Percentiles rank a stretch among this genome's conserved stretches.
These are phyloP conservation scores for Dacryopinax primogenitus DNA, from an alignment of 768 basidiomycete species.

Conservation along the genomic window DNA sequence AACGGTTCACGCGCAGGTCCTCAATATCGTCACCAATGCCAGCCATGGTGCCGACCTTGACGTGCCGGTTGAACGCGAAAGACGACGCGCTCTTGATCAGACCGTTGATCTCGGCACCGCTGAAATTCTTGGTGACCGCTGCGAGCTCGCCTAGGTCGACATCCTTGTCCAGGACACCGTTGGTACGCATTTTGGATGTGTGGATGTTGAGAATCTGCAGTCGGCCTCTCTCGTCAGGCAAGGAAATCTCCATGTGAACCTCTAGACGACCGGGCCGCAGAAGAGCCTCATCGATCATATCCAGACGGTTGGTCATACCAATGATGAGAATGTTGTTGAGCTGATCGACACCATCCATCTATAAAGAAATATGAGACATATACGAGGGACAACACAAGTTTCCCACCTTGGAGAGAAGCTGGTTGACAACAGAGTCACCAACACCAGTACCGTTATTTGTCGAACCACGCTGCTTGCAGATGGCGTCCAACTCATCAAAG, in stretches of 20 bases:
- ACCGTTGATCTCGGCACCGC: constrained; percentile 90
- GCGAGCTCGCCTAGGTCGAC: constrained; percentile 79
- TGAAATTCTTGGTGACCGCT: constrained; percentile 83
- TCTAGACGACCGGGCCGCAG: constrained; percentile 96
- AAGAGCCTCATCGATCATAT: constrained; percentile 98
- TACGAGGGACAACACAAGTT: neutral
- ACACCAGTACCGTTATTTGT: constrained; percentile 87
- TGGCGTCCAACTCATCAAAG: constrained; percentile 96
- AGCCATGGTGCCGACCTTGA: constrained; percentile 94
- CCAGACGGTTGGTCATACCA: constrained; percentile 95
- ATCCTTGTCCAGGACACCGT: constrained; percentile 76
- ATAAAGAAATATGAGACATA: neutral
- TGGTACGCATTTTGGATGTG: constrained; percentile 84
- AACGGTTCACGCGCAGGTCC: constrained; percentile 71
- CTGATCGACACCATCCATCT: constrained; percentile 99
- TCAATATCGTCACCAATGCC: constrained; percentile 94
- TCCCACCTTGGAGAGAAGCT: constrained; percentile 83
- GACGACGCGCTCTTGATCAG: constrained; percentile 95
- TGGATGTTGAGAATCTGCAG: constrained; percentile 91
- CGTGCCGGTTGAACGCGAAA: constrained; percentile 95
- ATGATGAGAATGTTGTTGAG: constrained; percentile 98
- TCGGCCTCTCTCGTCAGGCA: constrained; percentile 88
- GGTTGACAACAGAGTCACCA: constrained; percentile 98
- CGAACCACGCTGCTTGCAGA: constrained; percentile 96
- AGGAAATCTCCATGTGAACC: constrained; percentile 98